phyloP scores from a whole-genome alignment of 2,329 filamentous ascomycete genomes.

The Aulographum hederae region DNA sequence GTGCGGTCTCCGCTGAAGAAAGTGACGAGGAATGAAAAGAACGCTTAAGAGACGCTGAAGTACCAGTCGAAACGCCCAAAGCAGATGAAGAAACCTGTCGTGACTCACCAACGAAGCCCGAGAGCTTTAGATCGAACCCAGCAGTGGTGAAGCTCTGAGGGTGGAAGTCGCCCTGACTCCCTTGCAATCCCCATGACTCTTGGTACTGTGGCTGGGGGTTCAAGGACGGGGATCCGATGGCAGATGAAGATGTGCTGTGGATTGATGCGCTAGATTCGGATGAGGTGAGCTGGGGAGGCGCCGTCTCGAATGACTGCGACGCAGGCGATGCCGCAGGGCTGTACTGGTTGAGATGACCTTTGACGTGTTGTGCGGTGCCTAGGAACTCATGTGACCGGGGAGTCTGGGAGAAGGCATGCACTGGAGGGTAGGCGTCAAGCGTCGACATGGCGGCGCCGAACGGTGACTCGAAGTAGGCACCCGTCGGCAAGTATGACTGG shows the following conservation, averaged over 20 bases:
- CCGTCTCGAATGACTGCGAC: not conserved
- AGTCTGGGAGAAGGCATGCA: too few species aligned
- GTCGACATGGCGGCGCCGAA: not conserved
- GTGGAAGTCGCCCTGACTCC: not conserved
- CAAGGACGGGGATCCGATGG: not conserved
- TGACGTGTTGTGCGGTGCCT: too few species aligned
- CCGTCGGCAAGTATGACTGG: not conserved
- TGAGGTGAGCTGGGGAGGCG: not conserved
- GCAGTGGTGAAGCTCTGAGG: not conserved
- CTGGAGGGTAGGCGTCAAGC: not conserved
- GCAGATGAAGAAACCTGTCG: constrained; percentile 19
- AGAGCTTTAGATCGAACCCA: not conserved
- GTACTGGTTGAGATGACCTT: too few species aligned
- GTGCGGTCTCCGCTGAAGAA: constrained; percentile 3
- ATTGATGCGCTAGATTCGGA: not conserved
- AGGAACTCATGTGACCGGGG: too few species aligned
- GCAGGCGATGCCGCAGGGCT: not conserved
- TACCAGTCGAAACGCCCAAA: too few species aligned
- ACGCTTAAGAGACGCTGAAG: constrained; percentile 5
- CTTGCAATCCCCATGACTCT: not conserved
- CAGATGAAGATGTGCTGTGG: not conserved
- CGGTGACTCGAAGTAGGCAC: not conserved
- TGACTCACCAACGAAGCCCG: constrained; percentile 31
- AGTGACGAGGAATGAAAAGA: constrained; percentile 8
- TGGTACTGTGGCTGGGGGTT: not conserved